Base-by-base conservation (phyloP, 2,329 filamentous ascomycete genomes). In the Fusarium sarcochroum region DNA sequence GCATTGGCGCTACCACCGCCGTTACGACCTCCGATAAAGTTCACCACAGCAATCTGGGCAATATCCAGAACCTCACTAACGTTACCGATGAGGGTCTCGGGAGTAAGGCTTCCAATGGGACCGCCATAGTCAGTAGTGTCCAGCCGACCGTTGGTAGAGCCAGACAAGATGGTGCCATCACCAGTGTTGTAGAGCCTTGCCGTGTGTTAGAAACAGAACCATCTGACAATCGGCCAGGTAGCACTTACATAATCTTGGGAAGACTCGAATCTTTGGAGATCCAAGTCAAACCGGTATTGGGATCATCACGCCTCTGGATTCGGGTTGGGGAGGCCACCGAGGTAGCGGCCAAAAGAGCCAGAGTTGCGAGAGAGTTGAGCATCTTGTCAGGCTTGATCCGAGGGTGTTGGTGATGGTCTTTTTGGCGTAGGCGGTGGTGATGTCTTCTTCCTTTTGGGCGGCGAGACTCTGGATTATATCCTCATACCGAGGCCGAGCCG, bases 91-190 rank as follows among this genome's bases (percentile, higher is more conserved):
- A 78, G 54, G 18, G 53, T 48, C 17, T 71, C 73, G 30, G 52
- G 69, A 21, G 73, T 78, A 2, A 74, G 75, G 14, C 37, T 17
- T 1, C 68, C 68, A 5, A 66, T 51, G 1, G 74, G 75, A 15
- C 56, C 51, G 27, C 75, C 76, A 37, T 78, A 80, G 52, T 73
- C 73, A 58, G 77, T 68, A 55, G 77, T 79, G 45, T 79, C 77
- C 1, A 79, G 65, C 5, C 75, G 70, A 53, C 76, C 76, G 53
- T 77, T 76, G 34, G 76, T 77, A 3, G 76, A 79, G n/a, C 73
- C 73, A 3, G 76, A 77, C n/a, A 79, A 61, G 21, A 78, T 78
- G 10, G 75, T 79, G 4, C 75, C 77, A 17, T 30, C 27, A 30
- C 10, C 10, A 30, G 27, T 46, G 38, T 73, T 72, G 21, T 20